A percentile compares a stretch with the other conserved stretches of the same genome.
phyloP scores from a whole-genome alignment of 164 flowering plant species.

The Protea cynaroides region DNA sequence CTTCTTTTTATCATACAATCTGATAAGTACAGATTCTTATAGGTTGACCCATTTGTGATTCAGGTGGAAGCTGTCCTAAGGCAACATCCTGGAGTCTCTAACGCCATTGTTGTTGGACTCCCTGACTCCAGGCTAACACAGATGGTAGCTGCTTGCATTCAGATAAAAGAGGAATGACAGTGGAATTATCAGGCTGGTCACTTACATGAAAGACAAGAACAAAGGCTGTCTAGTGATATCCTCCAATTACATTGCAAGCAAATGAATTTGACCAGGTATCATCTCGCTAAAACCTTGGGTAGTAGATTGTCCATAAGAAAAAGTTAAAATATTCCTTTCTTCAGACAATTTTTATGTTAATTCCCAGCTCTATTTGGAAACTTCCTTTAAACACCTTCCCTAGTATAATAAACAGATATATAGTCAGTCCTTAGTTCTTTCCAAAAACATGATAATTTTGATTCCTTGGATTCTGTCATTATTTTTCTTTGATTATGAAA shows the following conservation, averaged over 20 bases:
- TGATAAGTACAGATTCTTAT: neutral
- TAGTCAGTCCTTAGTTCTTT: too few species aligned
- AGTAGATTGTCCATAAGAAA: too few species aligned
- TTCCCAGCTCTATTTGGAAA: too few species aligned
- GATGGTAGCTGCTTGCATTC: conserved; percentile 73
- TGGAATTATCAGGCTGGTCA: conserved; percentile 38
- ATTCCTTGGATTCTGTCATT: too few species aligned
- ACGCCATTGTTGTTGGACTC: conserved; percentile 53
- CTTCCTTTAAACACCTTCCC: too few species aligned
- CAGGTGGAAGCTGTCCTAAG: conserved; percentile 69
- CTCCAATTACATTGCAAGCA: conserved; percentile 49
- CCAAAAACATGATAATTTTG: too few species aligned
- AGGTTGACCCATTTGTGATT: neutral
- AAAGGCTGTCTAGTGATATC: conserved; percentile 29
- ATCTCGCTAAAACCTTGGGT: neutral
- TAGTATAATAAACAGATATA: too few species aligned
- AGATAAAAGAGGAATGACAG: conserved; percentile 42
- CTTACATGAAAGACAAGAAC: conserved; percentile 5
- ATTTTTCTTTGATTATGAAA: too few species aligned
- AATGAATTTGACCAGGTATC: conserved; percentile 59
- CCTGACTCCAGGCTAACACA: conserved; percentile 64
- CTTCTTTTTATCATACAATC: too few species aligned
- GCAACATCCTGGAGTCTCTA: conserved; percentile 65
- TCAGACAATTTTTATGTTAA: too few species aligned
- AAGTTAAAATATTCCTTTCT: too few species aligned